phyloP scores from a whole-genome alignment of 2,329 filamentous ascomycete species.

The Boeremia lycopersici region DNA sequence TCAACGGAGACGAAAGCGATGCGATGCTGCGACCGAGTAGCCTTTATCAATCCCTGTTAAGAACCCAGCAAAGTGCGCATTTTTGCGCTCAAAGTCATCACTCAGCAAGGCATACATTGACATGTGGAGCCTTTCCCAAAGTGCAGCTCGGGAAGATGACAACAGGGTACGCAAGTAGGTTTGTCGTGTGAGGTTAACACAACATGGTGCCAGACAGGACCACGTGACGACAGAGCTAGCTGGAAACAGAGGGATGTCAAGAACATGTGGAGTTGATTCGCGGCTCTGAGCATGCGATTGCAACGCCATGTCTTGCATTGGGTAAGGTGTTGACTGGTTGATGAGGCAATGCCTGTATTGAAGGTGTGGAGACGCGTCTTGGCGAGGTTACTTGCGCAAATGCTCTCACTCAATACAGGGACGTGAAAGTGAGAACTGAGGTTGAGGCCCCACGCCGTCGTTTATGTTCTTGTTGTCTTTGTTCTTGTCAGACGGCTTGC shows the following conservation, averaged over 20 bases:
- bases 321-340: not conserved
- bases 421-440: not conserved
- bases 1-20: not conserved
- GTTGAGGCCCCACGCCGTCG: not conserved
- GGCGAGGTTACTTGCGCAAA: conserved; percentile 16
- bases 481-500: not conserved
- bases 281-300: not conserved
- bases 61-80: not conserved
- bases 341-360: not conserved
- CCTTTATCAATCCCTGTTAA: not conserved
- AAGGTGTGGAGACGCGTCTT: not conserved
- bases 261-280: not conserved
- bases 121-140: not conserved
- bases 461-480: not conserved
- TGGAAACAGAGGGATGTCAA: not conserved
- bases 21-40: not conserved
- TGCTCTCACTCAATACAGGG: conserved; percentile 1
- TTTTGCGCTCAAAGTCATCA: not conserved
- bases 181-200: not conserved
- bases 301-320: not conserved
- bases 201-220: not conserved
- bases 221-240: not conserved
- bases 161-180: not conserved
- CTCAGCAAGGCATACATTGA: not conserved
- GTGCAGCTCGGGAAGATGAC: not conserved